Evolutionary conservation across 331 rosid genomes (phyloP).

Genomic region (Quercus phellos): DNA sequence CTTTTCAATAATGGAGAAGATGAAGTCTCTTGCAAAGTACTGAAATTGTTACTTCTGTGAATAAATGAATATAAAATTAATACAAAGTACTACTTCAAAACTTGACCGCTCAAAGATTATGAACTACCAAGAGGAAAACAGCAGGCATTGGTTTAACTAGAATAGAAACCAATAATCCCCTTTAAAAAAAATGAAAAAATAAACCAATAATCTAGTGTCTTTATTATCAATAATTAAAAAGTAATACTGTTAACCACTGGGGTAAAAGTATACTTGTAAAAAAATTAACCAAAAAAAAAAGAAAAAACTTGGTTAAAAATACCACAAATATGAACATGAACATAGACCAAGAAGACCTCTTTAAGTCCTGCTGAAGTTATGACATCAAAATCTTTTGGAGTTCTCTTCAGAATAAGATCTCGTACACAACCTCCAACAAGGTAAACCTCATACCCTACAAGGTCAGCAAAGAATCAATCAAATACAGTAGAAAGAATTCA

Average conservation of each 20-base stretch:
- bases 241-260: background rate
- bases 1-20: background rate
- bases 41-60: background rate
- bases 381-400: conserved; percentile 58
- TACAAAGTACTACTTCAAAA: background rate
- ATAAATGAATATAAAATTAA: background rate
- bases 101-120: background rate
- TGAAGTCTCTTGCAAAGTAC: background rate
- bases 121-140: background rate
- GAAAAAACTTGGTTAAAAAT: too few species aligned
- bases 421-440: conserved; percentile 52
- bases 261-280: background rate
- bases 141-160: background rate
- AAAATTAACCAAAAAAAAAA: too few species aligned
- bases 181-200: too few species aligned
- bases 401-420: conserved; percentile 46
- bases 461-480: background rate
- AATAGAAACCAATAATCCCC: background rate
- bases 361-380: conserved; percentile 73
- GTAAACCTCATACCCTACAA: conserved; percentile 37
- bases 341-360: conserved; percentile 50
- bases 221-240: background rate
- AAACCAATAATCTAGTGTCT: background rate
- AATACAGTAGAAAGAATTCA: conserved; percentile 7
- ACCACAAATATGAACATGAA: background rate